phyloP scores from a whole-genome alignment of 345 rosid genomes.

The sweet orange (Citrus sinensis) region DNA sequence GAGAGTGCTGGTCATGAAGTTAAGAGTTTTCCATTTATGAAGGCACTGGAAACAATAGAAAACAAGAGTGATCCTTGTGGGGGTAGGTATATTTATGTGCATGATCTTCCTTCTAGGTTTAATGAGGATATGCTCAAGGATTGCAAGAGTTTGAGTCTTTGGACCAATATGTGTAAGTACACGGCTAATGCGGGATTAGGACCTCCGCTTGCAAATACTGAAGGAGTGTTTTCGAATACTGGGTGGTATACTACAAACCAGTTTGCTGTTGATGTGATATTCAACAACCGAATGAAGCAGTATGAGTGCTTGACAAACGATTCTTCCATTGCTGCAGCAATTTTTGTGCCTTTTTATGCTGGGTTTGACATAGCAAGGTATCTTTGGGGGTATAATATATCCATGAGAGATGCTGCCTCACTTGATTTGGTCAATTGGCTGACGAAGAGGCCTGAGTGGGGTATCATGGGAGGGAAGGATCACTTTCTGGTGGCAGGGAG shows the following conservation, averaged over 20 bases:
- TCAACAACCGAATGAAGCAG: constrained; percentile 83
- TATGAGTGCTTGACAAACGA: constrained; percentile 78
- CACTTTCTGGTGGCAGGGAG: constrained; percentile 91
- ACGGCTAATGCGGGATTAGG: constrained; percentile 74
- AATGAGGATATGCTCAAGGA: constrained; percentile 85
- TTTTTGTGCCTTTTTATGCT: constrained; percentile 86
- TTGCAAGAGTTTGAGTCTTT: constrained; percentile 73
- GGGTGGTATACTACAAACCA: constrained; percentile 92
- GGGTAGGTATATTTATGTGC: constrained; percentile 79
- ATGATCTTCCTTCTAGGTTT: constrained; percentile 70
- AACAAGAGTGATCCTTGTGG: constrained; percentile 84
- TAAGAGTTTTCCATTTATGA: constrained; percentile 47
- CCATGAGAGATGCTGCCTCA: constrained; percentile 75
- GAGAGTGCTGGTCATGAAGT: constrained; percentile 9
- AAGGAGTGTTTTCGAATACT: constrained; percentile 70
- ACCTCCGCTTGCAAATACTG: constrained; percentile 72
- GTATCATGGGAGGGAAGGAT: constrained; percentile 76
- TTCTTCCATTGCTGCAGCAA: constrained; percentile 79
- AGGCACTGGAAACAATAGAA: constrained; percentile 67
- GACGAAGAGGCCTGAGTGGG: constrained; percentile 84
- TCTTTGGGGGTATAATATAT: constrained; percentile 77
- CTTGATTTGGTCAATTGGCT: constrained; percentile 87
- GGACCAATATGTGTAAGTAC: constrained; percentile 97
- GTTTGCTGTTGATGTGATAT: constrained; percentile 86
- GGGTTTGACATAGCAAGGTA: constrained; percentile 85